Base-by-base conservation (phyloP, 2,329 filamentous ascomycete genomes). In the Sphaerulina vaccinii region DNA sequence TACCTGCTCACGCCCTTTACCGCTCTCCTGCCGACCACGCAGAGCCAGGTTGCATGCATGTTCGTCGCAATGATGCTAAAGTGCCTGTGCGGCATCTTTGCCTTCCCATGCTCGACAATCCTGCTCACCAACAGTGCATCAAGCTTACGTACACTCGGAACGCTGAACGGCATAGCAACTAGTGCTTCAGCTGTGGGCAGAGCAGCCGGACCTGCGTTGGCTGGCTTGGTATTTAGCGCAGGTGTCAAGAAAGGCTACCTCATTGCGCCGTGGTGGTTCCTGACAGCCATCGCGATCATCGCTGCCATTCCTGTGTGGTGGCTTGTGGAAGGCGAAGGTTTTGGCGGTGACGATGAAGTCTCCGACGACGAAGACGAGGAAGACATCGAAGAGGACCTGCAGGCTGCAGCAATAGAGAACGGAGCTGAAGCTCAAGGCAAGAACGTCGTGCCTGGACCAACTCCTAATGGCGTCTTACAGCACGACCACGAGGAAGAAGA, bases 31-130 rank as follows among this genome's bases (percentile, higher is more conserved):
- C 76, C 76, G 1, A 71, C 72, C 0, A 64, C 69, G 9, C 61
- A 64, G 1, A 59, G 70, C 1, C 86, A 88, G 47, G 80, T 87
- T 61, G 69, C 74, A 1, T 79, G 68, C 4, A 75, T 95, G 43
- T 77, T 90, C 49, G 52, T 71, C 0, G 73, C 95, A 32, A 84
- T 96, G 75, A 70, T 88, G 36, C 61, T 85, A 63, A 95, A 95
- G 68, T 85, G 86, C 8, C 79, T 87, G 49, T 82, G 80, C 33
- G 83, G 85, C 53, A 93, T 95, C 58, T 86, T 96, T 64, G 87
- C 87, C 1, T 96, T 96, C 68, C 92, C 93, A 0, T 93, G 88
- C 64, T 86, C 82, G 21, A 95, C 89, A 5, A 96, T 97, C 61
- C 77, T 97, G 41, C 79, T 97, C 32, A 96, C 91, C 22, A 96